phyloP scores from a whole-genome alignment of 768 basidiomycete species.

The Tricholoma hemisulphureum region DNA sequence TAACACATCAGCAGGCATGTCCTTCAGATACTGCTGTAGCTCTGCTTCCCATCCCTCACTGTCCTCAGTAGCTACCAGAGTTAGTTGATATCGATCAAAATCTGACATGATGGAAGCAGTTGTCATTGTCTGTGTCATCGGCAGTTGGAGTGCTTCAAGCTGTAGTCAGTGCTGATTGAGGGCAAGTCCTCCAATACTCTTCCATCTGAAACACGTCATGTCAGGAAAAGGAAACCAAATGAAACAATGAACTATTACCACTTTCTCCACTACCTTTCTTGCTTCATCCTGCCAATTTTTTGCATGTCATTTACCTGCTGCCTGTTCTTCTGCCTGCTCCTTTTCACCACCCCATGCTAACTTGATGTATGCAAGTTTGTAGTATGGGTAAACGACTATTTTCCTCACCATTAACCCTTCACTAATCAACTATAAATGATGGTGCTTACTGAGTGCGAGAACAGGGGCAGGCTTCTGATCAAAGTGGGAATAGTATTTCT shows the following conservation, averaged over 20 bases:
- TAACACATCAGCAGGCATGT: no score
- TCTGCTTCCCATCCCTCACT: background rate
- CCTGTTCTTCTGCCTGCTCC: background rate
- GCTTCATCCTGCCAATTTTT: no score
- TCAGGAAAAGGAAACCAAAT: background rate
- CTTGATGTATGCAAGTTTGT: background rate
- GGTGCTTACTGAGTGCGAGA: background rate
- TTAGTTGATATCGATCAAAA: background rate
- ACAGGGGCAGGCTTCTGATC: background rate
- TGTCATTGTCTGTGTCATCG: background rate
- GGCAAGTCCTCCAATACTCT: background rate
- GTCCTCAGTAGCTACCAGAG: background rate
- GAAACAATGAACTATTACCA: background rate
- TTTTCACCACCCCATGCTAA: background rate
- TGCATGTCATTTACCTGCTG: background rate
- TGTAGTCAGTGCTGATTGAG: background rate
- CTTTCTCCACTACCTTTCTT: background rate
- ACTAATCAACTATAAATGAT: background rate
- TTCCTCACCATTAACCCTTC: background rate
- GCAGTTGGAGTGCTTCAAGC: background rate
- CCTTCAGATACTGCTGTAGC: no score
- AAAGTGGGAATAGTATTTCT: background rate
- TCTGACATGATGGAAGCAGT: background rate
- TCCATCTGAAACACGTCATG: background rate
- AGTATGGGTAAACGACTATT: no score